Evolutionary conservation across 2,329 filamentous ascomycete species (phyloP).

Genomic region (Aspergillus sp.): DNA sequence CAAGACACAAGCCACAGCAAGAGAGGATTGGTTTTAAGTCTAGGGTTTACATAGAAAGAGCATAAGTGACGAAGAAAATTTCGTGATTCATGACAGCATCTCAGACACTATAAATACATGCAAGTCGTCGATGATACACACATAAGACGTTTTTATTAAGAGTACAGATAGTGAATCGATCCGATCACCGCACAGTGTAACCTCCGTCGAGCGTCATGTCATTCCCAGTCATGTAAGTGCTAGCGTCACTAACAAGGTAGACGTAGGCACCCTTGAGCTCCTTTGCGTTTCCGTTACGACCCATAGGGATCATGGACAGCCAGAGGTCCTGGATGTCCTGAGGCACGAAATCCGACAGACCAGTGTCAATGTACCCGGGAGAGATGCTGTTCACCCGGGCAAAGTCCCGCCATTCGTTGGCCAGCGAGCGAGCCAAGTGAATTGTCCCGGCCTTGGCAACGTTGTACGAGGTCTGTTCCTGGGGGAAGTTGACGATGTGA

Average conservation of each 20-base stretch:
- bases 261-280: constrained; percentile 55
- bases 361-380: constrained; percentile 61
- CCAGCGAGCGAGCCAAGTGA: constrained; percentile 55
- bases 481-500: constrained; percentile 50
- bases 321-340: constrained; percentile 50
- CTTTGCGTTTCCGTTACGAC: constrained; percentile 55
- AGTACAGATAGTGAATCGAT: constrained; percentile 1
- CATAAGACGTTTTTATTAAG: neutral
- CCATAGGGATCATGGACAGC: constrained; percentile 53
- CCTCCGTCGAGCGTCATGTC: constrained; percentile 45
- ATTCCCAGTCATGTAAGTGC: constrained; percentile 42
- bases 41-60: constrained; percentile 62
- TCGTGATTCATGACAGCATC: neutral
- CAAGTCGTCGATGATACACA: too few species aligned
- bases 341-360: constrained; percentile 57
- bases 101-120: too few species aligned
- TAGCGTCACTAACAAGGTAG: constrained; percentile 42
- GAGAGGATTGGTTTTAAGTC: constrained; percentile 64
- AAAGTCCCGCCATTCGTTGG: constrained; percentile 63
- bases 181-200: constrained; percentile 36
- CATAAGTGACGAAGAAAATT: constrained; percentile 32
- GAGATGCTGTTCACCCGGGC: constrained; percentile 61
- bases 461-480: constrained; percentile 60
- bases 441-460: constrained; percentile 60
- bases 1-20: constrained; percentile 53